Percentiles rank a stretch among this genome's conserved stretches.
phyloP scores from a whole-genome alignment of 176 grass and related monocot genomes.

The Avena insularis region DNA sequence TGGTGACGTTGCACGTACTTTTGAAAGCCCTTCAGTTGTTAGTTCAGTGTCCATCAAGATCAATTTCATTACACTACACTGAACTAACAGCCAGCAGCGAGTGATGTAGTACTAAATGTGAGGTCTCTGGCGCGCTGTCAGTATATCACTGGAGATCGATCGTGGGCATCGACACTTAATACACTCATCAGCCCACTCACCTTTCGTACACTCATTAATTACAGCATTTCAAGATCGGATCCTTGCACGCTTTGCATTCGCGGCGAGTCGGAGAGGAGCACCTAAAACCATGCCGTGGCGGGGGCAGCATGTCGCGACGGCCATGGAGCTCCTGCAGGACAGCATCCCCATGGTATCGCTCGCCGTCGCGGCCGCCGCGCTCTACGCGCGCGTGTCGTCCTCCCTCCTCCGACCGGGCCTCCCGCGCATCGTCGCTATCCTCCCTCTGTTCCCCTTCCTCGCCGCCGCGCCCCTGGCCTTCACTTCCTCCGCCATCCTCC shows the following conservation, averaged over 20 bases:
- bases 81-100: too few species aligned
- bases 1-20: too few species aligned
- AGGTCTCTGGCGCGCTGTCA: too few species aligned
- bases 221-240: not conserved
- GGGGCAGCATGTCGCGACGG: not conserved
- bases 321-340: conserved; percentile 33
- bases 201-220: too few species aligned
- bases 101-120: too few species aligned
- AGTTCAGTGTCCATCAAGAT: too few species aligned
- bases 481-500: conserved; percentile 11
- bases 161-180: too few species aligned
- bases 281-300: not conserved
- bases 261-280: too few species aligned
- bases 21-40: too few species aligned
- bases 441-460: conserved; percentile 44
- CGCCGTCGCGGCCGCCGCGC: conserved; percentile 15
- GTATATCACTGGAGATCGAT: too few species aligned
- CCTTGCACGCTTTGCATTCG: not conserved
- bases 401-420: not conserved
- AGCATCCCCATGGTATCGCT: conserved; percentile 21
- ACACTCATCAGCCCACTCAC: too few species aligned
- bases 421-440: conserved; percentile 34
- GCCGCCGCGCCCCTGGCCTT: conserved; percentile 44
- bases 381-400: conserved; percentile 24
- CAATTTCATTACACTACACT: too few species aligned